Evolutionary conservation across 345 rosid genomes (phyloP).

Genomic region (Eucalyptus fibrosa): DNA sequence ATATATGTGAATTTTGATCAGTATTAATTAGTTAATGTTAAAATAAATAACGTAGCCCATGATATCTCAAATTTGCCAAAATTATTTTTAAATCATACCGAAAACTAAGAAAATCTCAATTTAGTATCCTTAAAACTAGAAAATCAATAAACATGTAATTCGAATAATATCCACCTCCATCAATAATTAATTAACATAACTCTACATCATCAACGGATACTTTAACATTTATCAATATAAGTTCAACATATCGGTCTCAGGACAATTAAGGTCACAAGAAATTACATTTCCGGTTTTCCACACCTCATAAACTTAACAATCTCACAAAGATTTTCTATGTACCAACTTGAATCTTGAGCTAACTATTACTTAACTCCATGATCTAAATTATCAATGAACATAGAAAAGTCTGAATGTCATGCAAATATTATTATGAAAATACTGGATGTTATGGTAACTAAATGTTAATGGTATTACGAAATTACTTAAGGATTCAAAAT

Average conservation of each 20-base stretch:
- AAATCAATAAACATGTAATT: neutral
- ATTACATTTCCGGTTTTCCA: neutral
- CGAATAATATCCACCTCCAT: neutral
- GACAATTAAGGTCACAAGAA: neutral
- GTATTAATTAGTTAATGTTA: no score
- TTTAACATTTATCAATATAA: neutral
- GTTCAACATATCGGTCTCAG: neutral
- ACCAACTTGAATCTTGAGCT: no score
- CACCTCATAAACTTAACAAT: neutral
- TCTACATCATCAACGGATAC: neutral
- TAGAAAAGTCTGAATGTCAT: no score
- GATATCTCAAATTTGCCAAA: neutral
- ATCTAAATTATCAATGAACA: no score
- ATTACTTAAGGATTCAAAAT: neutral
- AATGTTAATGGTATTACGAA: neutral
- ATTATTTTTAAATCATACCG: no score
- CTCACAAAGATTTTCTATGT: neutral
- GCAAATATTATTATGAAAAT: no score
- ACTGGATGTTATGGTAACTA: neutral
- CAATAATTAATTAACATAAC: neutral
- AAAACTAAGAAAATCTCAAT: neutral
- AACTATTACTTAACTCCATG: no score
- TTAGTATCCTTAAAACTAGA: neutral
- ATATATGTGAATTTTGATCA: no score
- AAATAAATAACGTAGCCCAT: neutral